Evolutionary conservation across 2,329 filamentous ascomycete genomes (phyloP).

Genomic region (Colletotrichum somersetense): DNA sequence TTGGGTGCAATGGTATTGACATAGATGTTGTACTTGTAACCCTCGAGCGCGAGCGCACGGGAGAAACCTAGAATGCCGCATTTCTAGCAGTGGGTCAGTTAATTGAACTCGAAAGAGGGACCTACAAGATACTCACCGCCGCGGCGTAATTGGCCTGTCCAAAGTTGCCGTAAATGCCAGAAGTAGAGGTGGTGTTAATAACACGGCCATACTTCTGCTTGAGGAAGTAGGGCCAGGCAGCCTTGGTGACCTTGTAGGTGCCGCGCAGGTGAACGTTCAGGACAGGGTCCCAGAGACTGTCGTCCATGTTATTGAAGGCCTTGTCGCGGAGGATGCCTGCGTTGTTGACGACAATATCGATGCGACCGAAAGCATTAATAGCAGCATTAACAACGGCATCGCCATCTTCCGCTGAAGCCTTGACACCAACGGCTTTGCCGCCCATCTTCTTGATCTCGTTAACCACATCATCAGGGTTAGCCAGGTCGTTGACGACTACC

Average conservation of each 20-base stretch:
- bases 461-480: conserved; percentile 90
- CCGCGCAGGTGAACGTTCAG: conserved; percentile 92
- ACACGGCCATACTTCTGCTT: conserved; percentile 99
- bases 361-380: conserved; percentile 91
- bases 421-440: conserved; percentile 91
- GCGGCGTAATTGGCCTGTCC: conserved; percentile 98
- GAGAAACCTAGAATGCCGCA: conserved; percentile 95
- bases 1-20: conserved; percentile 99
- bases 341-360: conserved; percentile 98
- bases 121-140: conserved; percentile 68
- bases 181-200: conserved; percentile 96
- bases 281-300: conserved; percentile 92
- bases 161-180: conserved; percentile 99
- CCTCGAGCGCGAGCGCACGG: conserved; percentile 91
- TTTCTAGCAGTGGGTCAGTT: conserved; percentile 68
- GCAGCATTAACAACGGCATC: conserved; percentile 91
- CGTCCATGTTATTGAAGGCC: conserved; percentile 97
- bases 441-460: conserved; percentile 91
- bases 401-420: conserved; percentile 93
- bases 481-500: conserved; percentile 95
- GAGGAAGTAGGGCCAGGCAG: conserved; percentile 96
- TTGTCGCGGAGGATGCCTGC: conserved; percentile 98
- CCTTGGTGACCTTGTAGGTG: conserved; percentile 97
- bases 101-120: background rate
- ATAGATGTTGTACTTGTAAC: conserved; percentile 96